Percentiles rank a stretch among this genome's conserved stretches.
Evolutionary conservation across 2,329 filamentous ascomycete genomes (phyloP).

Genomic region (Neofusicoccum umdonicola): DNA sequence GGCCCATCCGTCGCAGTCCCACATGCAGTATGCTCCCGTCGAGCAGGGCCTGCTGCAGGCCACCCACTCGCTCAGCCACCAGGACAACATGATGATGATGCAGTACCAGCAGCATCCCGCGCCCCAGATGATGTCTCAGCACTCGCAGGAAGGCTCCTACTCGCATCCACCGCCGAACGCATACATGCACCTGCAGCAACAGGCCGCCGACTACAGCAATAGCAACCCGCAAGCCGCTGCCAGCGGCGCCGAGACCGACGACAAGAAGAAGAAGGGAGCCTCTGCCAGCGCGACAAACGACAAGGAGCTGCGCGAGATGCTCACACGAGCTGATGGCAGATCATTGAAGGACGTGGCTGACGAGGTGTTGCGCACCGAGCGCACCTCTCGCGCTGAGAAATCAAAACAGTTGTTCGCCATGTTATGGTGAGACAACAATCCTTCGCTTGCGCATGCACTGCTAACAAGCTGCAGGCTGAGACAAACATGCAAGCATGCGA

Average conservation of each 20-base stretch:
- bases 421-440: slow-evolving; percentile 67
- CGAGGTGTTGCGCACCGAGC: slow-evolving; percentile 75
- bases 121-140: slow-evolving; percentile 16
- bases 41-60: slow-evolving; percentile 35
- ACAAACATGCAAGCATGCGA: slow-evolving; percentile 68
- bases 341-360: slow-evolving; percentile 68
- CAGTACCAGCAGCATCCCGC: slow-evolving; percentile 8
- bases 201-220: not conserved
- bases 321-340: slow-evolving; percentile 66
- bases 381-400: slow-evolving; percentile 77
- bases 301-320: slow-evolving; percentile 74
- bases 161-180: slow-evolving; percentile 5
- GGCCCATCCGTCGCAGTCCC: slow-evolving; percentile 16
- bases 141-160: slow-evolving; percentile 9
- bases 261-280: slow-evolving; percentile 56
- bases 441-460: slow-evolving; percentile 18
- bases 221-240: not conserved
- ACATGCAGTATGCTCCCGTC: slow-evolving; percentile 27
- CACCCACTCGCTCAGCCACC: slow-evolving; percentile 25
- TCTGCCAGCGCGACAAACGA: slow-evolving; percentile 77
- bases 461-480: slow-evolving; percentile 60
- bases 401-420: slow-evolving; percentile 85
- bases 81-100: slow-evolving; percentile 13
- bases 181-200: slow-evolving; percentile 15
- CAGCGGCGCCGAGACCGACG: slow-evolving; percentile 29